Base-by-base conservation (phyloP, 2,329 filamentous ascomycete genomes). In the Scopulariopsis brevicaulis region DNA sequence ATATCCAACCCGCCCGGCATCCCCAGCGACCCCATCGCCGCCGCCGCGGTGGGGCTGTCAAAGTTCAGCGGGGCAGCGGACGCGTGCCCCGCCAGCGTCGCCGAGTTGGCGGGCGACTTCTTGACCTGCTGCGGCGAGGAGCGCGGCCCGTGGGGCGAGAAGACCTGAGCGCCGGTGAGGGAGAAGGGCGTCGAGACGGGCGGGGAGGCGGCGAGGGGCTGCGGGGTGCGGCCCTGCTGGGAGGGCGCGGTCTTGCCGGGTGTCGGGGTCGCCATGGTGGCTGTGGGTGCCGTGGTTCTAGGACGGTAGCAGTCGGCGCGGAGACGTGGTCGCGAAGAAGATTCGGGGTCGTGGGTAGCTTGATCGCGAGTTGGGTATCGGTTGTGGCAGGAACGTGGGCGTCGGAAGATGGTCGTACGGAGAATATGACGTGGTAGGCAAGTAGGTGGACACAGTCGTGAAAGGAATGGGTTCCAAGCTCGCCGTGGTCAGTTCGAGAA, bases 141-240 rank as follows among this genome's bases (percentile, higher is more conserved):
- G 55, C 77, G 75, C 11, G 74, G 78, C 3, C 55, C 81, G 32
- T 72, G 74, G 4, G 83, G 83, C 2, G 83, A 84, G 65, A 85
- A 82, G 40, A 77, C 75, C 56, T 80, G 76, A 73, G 43, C 81
- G 20, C 55, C 55, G 55, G 28, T 78, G 59, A 69, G 69, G 22
- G 82, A 85, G 70, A 86, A 86, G 15, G 83, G 83, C 1, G 83
- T 86, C 40, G 83, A 85, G 25, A 84, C 83, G n/a, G 83, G 82
- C 15, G 84, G 84, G 6, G 83, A 86, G 3, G 80, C 81, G 5
- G 73, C 80, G 2, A 78, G 74, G 59, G 77, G 68, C 63, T 81
- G 78, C 20, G 77, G 73, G 11, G 74, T 75, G 43, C 72, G 70
- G 32, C 72, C 72, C 63, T 74, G 73, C 63, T 74, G 72, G 37